Percentiles rank a stretch among this genome's conserved stretches.
Evolutionary conservation across 148 eudicot species (phyloP).

Genomic region (Dysphania ambrosioides): DNA sequence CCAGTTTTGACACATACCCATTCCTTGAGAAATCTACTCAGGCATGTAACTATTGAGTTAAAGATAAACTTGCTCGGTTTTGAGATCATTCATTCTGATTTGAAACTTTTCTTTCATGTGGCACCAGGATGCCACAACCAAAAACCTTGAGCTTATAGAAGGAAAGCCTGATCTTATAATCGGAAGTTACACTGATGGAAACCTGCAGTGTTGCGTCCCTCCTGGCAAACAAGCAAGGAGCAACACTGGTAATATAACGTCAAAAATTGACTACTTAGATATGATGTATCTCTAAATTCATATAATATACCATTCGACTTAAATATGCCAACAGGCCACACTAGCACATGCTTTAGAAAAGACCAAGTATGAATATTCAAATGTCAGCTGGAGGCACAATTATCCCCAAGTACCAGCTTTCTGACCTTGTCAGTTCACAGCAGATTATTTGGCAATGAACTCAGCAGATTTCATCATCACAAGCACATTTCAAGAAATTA

Average conservation of each 20-base stretch:
- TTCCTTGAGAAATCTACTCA: slow-evolving; percentile 75
- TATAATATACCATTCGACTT: slow-evolving; percentile 5
- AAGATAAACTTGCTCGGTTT: slow-evolving; percentile 6
- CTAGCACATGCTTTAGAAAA: slow-evolving; percentile 97
- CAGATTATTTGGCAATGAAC: slow-evolving; percentile 88
- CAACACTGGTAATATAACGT: slow-evolving; percentile 58
- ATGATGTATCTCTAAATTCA: not conserved
- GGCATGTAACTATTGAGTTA: slow-evolving; percentile 40
- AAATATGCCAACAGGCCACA: slow-evolving; percentile 51
- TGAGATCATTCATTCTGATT: not conserved
- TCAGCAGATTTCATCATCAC: slow-evolving; percentile 92
- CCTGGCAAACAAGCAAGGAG: slow-evolving; percentile 86
- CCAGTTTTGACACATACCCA: slow-evolving; percentile 88
- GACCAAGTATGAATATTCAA: slow-evolving; percentile 95
- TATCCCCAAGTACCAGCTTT: slow-evolving; percentile 85
- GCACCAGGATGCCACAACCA: slow-evolving; percentile 68
- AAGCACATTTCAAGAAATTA: slow-evolving; percentile 96
- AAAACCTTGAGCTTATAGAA: slow-evolving; percentile 66
- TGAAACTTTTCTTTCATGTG: slow-evolving; percentile 12
- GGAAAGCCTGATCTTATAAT: slow-evolving; percentile 88
- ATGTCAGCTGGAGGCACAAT: slow-evolving; percentile 76
- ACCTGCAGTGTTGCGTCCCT: slow-evolving; percentile 73
- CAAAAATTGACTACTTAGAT: not conserved
- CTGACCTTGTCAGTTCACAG: slow-evolving; percentile 95
- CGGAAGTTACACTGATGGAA: slow-evolving; percentile 95